Evolutionary conservation across 1,284 basidiomycete genomes (phyloP).

Genomic region (Ceratobasidium sp.): DNA sequence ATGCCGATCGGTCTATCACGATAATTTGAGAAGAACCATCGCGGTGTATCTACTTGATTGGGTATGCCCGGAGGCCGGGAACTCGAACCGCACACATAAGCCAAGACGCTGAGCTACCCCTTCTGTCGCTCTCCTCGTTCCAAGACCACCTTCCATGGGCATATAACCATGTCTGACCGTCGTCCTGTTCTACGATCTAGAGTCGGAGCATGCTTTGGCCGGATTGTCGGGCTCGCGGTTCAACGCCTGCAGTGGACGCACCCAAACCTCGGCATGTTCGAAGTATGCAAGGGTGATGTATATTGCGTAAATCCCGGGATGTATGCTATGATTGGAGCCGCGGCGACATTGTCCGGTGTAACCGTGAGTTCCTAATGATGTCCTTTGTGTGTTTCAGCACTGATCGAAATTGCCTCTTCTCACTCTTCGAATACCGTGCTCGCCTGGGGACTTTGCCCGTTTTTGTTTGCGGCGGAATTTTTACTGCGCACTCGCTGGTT

Average conservation of each 20-base stretch:
- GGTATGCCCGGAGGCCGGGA: neutral
- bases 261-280: slow-evolving; percentile 69
- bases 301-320: slow-evolving; percentile 83
- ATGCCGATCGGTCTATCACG: no score
- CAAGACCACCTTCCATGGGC: no score
- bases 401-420: neutral
- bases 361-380: slow-evolving; percentile 63
- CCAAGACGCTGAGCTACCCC: neutral
- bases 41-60: no score
- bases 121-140: no score
- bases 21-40: no score
- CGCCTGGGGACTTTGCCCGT: neutral
- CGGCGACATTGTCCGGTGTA: slow-evolving; percentile 85
- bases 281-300: slow-evolving; percentile 65
- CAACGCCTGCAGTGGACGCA: slow-evolving; percentile 77
- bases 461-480: neutral
- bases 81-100: no score
- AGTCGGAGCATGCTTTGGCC: slow-evolving; percentile 94
- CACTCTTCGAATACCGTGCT: neutral
- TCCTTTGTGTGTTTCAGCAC: slow-evolving; percentile 26
- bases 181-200: slow-evolving; percentile 46
- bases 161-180: neutral
- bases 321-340: slow-evolving; percentile 92
- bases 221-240: slow-evolving; percentile 84
- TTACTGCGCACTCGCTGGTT: neutral